These are phyloP conservation scores for Helotiales sp. DNA, from an alignment of 2,329 filamentous ascomycete species.

Conservation along the genomic window DNA sequence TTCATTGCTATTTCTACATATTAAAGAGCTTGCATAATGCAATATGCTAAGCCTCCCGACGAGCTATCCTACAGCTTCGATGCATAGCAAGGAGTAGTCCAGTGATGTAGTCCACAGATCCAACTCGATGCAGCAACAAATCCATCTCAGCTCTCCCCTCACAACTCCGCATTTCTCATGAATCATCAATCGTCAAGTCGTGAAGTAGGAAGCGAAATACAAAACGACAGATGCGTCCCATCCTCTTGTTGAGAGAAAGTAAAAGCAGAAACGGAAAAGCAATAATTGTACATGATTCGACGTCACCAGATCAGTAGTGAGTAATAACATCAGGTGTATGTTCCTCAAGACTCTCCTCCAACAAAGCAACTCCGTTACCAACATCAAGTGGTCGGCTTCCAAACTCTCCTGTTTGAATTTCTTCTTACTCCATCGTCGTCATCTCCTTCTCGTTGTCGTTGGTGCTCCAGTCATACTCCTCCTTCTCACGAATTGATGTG, in stretches of 20 bases:
- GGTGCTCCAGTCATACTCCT: no score
- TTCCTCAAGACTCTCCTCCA: constrained; percentile 54
- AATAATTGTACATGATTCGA: no score
- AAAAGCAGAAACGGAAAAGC: no score
- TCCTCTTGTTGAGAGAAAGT: no score
- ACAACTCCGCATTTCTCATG: not conserved
- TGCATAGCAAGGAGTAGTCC: not conserved
- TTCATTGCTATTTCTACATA: not conserved
- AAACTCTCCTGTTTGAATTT: constrained; percentile 36
- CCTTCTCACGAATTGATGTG: no score
- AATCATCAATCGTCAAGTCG: not conserved
- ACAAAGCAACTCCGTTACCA: constrained; percentile 53
- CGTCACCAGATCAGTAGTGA: constrained; percentile 24
- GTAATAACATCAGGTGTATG: constrained; percentile 47
- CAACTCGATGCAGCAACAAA: not conserved
- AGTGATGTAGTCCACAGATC: not conserved
- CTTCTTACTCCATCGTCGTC: constrained; percentile 35
- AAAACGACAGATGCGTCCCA: not conserved
- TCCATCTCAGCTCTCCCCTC: not conserved
- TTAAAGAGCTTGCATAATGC: not conserved
- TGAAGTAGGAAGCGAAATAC: not conserved
- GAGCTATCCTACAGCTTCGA: not conserved
- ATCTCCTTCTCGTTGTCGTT: not conserved
- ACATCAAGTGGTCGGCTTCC: constrained; percentile 47
- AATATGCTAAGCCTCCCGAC: not conserved